A percentile compares a stretch with the other conserved stretches of the same genome.
Conservation (phyloP, 345 rosid genomes). For the Dipteronia sinensis region DNA sequence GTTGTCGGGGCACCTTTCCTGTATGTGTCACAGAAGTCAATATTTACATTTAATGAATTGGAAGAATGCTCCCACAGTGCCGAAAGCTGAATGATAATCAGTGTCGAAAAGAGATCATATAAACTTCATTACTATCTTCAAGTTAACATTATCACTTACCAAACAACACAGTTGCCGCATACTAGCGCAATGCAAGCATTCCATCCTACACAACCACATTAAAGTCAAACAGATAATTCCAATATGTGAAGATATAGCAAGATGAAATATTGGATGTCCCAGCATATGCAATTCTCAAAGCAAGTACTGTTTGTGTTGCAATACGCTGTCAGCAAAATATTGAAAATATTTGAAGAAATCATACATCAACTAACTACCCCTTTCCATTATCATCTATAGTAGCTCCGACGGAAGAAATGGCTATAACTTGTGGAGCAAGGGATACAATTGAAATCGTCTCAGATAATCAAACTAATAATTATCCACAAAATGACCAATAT, state of each 20-base stretch:
- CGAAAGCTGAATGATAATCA: not conserved
- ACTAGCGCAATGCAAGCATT: slow-evolving; percentile 98
- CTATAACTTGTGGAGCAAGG: too few relatives aligned
- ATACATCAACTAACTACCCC: not conserved
- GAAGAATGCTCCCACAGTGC: not conserved
- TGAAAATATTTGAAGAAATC: not conserved
- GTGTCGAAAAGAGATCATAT: not conserved
- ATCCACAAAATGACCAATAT: not conserved
- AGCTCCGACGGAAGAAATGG: not conserved
- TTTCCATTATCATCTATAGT: not conserved
- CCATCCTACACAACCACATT: slow-evolving; percentile 65
- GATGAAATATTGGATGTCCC: not conserved
- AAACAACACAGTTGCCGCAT: slow-evolving; percentile 95
- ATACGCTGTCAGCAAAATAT: not conserved
- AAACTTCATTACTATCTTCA: not conserved
- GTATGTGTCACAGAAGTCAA: slow-evolving; percentile 8
- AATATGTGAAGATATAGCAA: not conserved
- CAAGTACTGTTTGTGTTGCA: not conserved
- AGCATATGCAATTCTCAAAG: not conserved
- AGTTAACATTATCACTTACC: slow-evolving; percentile 52
- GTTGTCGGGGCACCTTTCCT: slow-evolving; percentile 99
- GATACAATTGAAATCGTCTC: too few relatives aligned
- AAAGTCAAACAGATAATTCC: slow-evolving; percentile 11
- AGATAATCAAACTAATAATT: too few relatives aligned
- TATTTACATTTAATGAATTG: not conserved